These are phyloP conservation scores for Samsoniella hepiali DNA, from an alignment of 2,329 filamentous ascomycete species.

Conservation along the genomic window DNA sequence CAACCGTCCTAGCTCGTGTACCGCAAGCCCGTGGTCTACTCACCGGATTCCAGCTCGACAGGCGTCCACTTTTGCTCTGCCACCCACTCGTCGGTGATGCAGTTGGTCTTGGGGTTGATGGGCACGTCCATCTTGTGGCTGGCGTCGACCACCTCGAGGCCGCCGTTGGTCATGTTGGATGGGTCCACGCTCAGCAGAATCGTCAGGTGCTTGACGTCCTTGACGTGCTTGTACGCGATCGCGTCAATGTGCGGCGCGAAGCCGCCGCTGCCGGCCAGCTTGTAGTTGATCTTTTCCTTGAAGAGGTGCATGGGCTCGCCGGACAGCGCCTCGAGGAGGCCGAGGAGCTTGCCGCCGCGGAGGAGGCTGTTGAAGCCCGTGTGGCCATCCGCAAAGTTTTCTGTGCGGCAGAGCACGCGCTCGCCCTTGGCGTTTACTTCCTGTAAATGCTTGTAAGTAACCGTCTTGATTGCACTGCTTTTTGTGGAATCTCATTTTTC, in stretches of 20 bases:
- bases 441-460: conserved; percentile 2
- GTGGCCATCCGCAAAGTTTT: conserved; percentile 24
- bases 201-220: conserved; percentile 23
- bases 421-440: conserved; percentile 22
- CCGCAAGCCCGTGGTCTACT: neutral
- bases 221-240: conserved; percentile 24
- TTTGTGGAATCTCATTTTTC: too few species aligned
- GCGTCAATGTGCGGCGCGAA: conserved; percentile 26
- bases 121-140: conserved; percentile 22
- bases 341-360: conserved; percentile 21
- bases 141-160: conserved; percentile 21
- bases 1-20: neutral
- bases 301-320: conserved; percentile 23
- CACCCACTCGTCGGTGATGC: conserved; percentile 22
- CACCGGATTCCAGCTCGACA: conserved; percentile 22
- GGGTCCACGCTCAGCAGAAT: conserved; percentile 23
- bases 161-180: conserved; percentile 22
- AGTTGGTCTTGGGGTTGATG: conserved; percentile 20
- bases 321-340: conserved; percentile 18
- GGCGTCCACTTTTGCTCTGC: conserved; percentile 20
- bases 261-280: conserved; percentile 24
- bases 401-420: conserved; percentile 22
- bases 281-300: conserved; percentile 26
- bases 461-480: too few species aligned
- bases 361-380: conserved; percentile 20